These are phyloP conservation scores for Rhodotorula mucilaginosa DNA, from an alignment of 1,284 basidiomycete genomes.

Conservation along the genomic window DNA sequence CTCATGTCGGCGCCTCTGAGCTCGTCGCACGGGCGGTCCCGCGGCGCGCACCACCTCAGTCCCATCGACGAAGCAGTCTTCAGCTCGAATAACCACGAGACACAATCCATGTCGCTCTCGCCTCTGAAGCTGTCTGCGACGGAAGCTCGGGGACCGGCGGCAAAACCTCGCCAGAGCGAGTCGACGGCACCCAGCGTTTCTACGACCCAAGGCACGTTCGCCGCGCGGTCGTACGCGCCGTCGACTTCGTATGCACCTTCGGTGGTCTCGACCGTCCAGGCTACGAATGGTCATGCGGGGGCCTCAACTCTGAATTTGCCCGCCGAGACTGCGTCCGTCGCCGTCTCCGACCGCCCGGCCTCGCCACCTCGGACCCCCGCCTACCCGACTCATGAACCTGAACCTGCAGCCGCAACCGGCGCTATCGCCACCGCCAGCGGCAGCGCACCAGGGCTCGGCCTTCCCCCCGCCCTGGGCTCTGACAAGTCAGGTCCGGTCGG, in stretches of 20 bases:
- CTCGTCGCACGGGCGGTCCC: not conserved
- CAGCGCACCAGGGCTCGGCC: not conserved
- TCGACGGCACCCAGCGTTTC: not conserved
- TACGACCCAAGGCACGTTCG: not conserved
- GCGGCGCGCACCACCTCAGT: conserved; percentile 5
- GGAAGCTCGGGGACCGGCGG: not conserved
- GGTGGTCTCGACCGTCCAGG: conserved; percentile 29
- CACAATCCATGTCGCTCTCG: conserved; percentile 32
- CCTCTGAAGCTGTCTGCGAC: conserved; percentile 11
- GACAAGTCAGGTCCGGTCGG: not conserved
- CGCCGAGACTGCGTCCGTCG: not conserved
- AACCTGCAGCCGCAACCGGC: not conserved
- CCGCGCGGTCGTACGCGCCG: conserved; percentile 8
- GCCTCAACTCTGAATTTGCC: not conserved
- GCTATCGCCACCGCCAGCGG: not conserved
- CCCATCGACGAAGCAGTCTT: conserved; percentile 38
- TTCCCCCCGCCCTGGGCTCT: not conserved
- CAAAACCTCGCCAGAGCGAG: not conserved
- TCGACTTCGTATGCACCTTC: conserved; percentile 26
- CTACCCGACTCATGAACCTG: not conserved
- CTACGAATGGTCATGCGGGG: conserved; percentile 24
- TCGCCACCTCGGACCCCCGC: not conserved
- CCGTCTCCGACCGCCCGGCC: not conserved
- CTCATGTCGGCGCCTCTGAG: not conserved
- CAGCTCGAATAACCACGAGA: conserved; percentile 9